Conservation (phyloP, 2,329 filamentous ascomycete species). For the Magnaporthiopsis incrustans region DNA sequence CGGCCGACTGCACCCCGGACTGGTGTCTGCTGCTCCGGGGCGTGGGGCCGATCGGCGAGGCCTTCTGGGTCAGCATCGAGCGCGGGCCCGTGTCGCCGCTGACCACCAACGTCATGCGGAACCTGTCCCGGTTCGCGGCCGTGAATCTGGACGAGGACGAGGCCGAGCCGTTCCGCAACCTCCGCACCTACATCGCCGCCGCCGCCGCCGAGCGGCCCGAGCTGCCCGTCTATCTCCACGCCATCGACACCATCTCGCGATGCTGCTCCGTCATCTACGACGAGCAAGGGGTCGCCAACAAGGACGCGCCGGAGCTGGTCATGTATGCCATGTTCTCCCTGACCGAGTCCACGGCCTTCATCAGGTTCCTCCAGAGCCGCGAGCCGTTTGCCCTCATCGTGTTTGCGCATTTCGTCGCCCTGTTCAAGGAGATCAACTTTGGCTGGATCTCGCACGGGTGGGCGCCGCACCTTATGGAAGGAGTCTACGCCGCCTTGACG, state of each 20-base stretch:
- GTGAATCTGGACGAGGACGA: background rate
- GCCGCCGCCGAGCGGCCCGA: background rate
- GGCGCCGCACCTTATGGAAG: slow-evolving; percentile 4
- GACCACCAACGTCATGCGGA: background rate
- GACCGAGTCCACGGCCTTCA: background rate
- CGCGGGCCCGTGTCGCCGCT: slow-evolving; percentile 4
- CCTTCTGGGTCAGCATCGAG: background rate
- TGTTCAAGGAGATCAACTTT: slow-evolving; percentile 7
- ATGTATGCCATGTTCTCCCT: background rate
- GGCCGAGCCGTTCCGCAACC: slow-evolving; percentile 2
- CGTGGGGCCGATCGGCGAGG: slow-evolving; percentile 1
- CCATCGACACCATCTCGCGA: slow-evolving; percentile 1
- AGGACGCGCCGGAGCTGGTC: slow-evolving; percentile 2
- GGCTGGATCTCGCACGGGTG: slow-evolving; percentile 6
- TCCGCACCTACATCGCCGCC: background rate
- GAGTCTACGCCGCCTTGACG: background rate
- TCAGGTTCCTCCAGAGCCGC: slow-evolving; percentile 1
- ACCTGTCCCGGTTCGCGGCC: background rate
- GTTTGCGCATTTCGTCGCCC: slow-evolving; percentile 3
- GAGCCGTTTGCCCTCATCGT: slow-evolving; percentile 4
- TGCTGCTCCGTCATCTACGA: slow-evolving; percentile 5
- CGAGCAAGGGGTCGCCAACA: background rate
- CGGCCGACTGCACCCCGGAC: background rate
- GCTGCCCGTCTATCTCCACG: background rate
- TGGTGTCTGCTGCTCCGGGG: slow-evolving; percentile 3